Evolutionary conservation across 768 basidiomycete species (phyloP).

Genomic region (Wakefieldia striispora): DNA sequence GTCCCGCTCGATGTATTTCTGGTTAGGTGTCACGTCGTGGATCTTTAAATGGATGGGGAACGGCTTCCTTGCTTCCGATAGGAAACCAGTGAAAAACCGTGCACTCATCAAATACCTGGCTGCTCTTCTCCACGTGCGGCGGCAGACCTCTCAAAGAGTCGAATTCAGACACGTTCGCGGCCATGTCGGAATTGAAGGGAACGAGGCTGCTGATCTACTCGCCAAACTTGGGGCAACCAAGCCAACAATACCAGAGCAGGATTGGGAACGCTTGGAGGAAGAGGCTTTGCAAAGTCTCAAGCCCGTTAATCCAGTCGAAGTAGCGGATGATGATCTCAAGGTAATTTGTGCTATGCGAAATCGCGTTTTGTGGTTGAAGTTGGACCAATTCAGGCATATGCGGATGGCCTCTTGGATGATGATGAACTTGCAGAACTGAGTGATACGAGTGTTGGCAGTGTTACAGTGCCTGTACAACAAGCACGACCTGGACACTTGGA

Average conservation of each 20-base stretch:
- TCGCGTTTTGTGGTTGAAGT: slow-evolving; percentile 5
- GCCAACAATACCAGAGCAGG: slow-evolving; percentile 44
- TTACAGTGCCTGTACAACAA: neutral
- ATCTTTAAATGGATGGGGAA: slow-evolving; percentile 63
- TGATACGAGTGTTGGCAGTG: neutral
- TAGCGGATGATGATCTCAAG: slow-evolving; percentile 14
- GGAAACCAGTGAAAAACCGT: slow-evolving; percentile 68
- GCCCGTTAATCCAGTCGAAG: neutral
- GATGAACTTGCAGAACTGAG: slow-evolving; percentile 30
- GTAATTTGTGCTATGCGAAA: slow-evolving; percentile 12
- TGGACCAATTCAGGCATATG: slow-evolving; percentile 26
- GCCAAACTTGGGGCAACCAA: slow-evolving; percentile 58
- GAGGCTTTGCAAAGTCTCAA: slow-evolving; percentile 10
- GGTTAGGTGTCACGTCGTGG: slow-evolving; percentile 66
- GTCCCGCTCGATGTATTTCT: slow-evolving; percentile 3
- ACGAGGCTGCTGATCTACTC: slow-evolving; percentile 80
- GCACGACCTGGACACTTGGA: neutral
- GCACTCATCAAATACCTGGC: slow-evolving; percentile 69
- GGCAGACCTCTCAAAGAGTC: slow-evolving; percentile 51
- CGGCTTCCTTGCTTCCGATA: slow-evolving; percentile 45
- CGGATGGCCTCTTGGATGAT: slow-evolving; percentile 36
- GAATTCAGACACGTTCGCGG: slow-evolving; percentile 72
- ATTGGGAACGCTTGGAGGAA: slow-evolving; percentile 48
- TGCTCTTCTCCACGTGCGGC: slow-evolving; percentile 57
- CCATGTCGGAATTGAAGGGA: slow-evolving; percentile 75